Evolutionary conservation across 2,329 filamentous ascomycete genomes (phyloP), one percentile per base, ranked within the genome.

Genomic region (Sphaceloma murrayae): DNA sequence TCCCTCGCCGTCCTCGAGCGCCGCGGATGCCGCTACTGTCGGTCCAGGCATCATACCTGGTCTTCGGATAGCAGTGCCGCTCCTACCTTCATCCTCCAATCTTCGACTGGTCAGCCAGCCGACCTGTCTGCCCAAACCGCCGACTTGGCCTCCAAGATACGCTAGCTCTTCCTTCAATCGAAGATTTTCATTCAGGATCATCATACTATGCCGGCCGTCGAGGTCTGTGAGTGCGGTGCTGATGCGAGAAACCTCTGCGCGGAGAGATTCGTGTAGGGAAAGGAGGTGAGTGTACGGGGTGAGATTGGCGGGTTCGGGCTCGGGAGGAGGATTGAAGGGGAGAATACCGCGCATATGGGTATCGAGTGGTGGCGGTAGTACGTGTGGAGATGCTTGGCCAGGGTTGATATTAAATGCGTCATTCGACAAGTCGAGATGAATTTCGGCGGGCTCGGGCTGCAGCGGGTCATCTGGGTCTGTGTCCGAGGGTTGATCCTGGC

Each of bases 81-180:
- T 38, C 34, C 21, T 29, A 32, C 45, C 42, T 34, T 54, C 53
- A 16, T 67, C 59, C 47, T 75, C 71, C 48, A 77, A 58, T 13
- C 73, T 69, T 2, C 72, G 67, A 48, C 73, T 74, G 54, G 77
- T 72, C 9, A 79, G 65, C 76, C 76, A 79, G 43, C 78, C 74
- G 16, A 80, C 64, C 53, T 80, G 76, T 63, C 77, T 69, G 44
- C 73, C 68, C 49, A 78, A 67, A 11, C 67, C 70, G 51, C 69
- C 73, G 33, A 80, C 67, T 29, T 74, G 75, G 2, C 75, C 74
- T 48, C 73, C 77, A 5, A 73, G 70, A 53, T 77, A 75, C 8
- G 75, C 67, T 62, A 79, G 71, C 48, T 80, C 75, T 51, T 79
- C 76, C 48, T 77, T 75, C 39, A 73, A 67, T 3, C 75, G 72